Evolutionary conservation across 257 asterid genomes (phyloP).

Genomic region (Leonotis leonurus): DNA sequence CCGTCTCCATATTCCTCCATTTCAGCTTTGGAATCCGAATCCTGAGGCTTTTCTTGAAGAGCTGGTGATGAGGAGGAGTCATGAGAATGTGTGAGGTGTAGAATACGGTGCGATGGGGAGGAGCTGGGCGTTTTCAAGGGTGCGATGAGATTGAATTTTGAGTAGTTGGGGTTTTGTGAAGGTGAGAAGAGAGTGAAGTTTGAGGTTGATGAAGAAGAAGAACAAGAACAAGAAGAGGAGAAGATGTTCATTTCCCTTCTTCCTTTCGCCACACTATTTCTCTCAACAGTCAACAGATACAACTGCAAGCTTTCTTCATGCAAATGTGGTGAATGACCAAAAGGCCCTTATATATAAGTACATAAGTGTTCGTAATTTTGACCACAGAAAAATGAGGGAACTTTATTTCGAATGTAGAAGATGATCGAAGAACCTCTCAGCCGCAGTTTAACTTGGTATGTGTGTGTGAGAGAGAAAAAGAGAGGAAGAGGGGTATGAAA

Average conservation of each 20-base stretch:
- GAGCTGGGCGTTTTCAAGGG: conserved; percentile 37
- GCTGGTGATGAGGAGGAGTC: conserved; percentile 54
- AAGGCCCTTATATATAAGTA: conserved; percentile 10
- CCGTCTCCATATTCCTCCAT: conserved; percentile 29
- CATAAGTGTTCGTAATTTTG: background rate
- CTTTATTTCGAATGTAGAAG: background rate
- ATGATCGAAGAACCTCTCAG: background rate
- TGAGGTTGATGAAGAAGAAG: conserved; percentile 59
- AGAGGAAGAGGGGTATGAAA: background rate
- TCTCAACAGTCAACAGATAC: conserved; percentile 14
- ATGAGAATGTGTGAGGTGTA: conserved; percentile 36
- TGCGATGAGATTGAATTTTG: conserved; percentile 32
- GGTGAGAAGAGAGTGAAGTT: conserved; percentile 49
- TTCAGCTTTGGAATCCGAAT: conserved; percentile 11
- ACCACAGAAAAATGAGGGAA: background rate
- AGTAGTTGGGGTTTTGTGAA: conserved; percentile 32
- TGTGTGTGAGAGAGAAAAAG: background rate
- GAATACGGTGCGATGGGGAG: conserved; percentile 22
- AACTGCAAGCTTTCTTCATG: conserved; percentile 9
- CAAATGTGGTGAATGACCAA: conserved; percentile 20
- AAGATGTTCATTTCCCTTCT: conserved; percentile 36
- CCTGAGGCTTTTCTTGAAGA: conserved; percentile 52
- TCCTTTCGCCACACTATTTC: background rate
- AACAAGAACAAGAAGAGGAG: conserved; percentile 43
- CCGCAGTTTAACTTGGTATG: background rate